Evolutionary conservation across 139 green algal genomes (phyloP), one percentile per base, ranked within the genome.

Genomic region (Coccomyxa sp.): DNA sequence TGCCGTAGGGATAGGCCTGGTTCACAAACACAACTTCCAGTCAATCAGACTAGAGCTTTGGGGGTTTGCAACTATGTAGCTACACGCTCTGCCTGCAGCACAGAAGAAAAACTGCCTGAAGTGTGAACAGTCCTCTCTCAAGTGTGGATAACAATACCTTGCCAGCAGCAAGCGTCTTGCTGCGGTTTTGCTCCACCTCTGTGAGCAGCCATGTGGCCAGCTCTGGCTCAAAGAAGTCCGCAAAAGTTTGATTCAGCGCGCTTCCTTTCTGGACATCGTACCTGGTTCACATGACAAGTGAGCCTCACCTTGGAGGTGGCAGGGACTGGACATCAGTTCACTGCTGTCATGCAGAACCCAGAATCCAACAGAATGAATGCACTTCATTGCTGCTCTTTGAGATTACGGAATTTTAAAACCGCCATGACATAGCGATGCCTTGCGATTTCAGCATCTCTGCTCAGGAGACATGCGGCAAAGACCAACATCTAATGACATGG

Each of bases 151-250:
- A 14, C 63, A 71, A 13, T 82, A 87, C 79, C 86, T 94, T 90
- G 14, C 80, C 32, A 12, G 63, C 71, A 25, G 76, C 85, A 71
- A 88, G 60, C 74, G 81, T 59, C 60, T 90, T 93, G 81, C 92
- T 68, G 13, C 92, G 84, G 82, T 95, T 95, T 79, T 95, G 86
- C 23, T 67, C 83, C 89, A 94, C 92, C 87, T 95, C 92, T 13
- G 15, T 25, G 28, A 94, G 16, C 76, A 96, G 81, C 93, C 93
- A 96, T 23, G 83, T 81, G 0, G 76, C 83, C 9, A 87, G 86
- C 4, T 90, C 87, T 15, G 60, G 27, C 38, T 90, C 85, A 82
- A 95, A 93, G 82, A 92, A 81, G 3, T 87, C 66, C 16, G 58
- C 58, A 59, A 93, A 76, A 74, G 85, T 80, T 32, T 57, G 67